A percentile compares a stretch with the other conserved stretches of the same genome.
These are phyloP conservation scores for Hansenula anomala DNA, from an alignment of 1,139 yeast genomes.

Conservation along the genomic window DNA sequence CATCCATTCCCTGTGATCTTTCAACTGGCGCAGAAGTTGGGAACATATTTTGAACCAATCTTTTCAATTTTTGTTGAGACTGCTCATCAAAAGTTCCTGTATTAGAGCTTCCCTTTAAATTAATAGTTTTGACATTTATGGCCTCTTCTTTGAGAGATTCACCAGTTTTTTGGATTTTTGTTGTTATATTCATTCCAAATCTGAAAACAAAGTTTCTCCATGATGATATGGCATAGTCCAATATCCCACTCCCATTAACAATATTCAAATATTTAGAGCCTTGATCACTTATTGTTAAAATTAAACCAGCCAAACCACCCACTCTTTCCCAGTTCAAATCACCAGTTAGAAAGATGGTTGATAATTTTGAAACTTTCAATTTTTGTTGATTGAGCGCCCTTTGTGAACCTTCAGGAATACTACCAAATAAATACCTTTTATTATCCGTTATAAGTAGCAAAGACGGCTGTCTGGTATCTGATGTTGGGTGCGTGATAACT, in stretches of 20 bases:
- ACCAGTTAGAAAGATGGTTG: slow-evolving; percentile 74
- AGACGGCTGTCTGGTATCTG: slow-evolving; percentile 58
- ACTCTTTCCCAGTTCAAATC: slow-evolving; percentile 63
- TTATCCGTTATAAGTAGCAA: slow-evolving; percentile 50
- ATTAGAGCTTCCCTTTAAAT: slow-evolving; percentile 20
- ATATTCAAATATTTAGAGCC: slow-evolving; percentile 49
- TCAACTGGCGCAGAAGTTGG: too few relatives aligned
- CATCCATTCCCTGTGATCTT: too few relatives aligned
- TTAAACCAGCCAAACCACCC: slow-evolving; percentile 88
- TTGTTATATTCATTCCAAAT: slow-evolving; percentile 58
- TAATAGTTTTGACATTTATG: slow-evolving; percentile 49
- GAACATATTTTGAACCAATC: slow-evolving; percentile 19
- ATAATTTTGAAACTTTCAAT: slow-evolving; percentile 48
- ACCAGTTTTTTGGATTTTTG: slow-evolving; percentile 34
- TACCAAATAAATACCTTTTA: slow-evolving; percentile 69
- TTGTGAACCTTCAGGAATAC: slow-evolving; percentile 83
- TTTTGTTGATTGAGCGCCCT: slow-evolving; percentile 56
- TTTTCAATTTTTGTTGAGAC: too few relatives aligned
- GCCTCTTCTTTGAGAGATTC: slow-evolving; percentile 44
- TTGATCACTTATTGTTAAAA: slow-evolving; percentile 80
- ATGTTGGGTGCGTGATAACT: slow-evolving; percentile 49
- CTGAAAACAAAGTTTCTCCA: slow-evolving; percentile 93
- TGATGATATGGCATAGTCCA: slow-evolving; percentile 58
- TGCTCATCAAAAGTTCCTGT: too few relatives aligned
- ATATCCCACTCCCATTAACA: slow-evolving; percentile 37